phyloP scores from a whole-genome alignment of 75 land plant genomes.

The Sequoia sempervirens region DNA sequence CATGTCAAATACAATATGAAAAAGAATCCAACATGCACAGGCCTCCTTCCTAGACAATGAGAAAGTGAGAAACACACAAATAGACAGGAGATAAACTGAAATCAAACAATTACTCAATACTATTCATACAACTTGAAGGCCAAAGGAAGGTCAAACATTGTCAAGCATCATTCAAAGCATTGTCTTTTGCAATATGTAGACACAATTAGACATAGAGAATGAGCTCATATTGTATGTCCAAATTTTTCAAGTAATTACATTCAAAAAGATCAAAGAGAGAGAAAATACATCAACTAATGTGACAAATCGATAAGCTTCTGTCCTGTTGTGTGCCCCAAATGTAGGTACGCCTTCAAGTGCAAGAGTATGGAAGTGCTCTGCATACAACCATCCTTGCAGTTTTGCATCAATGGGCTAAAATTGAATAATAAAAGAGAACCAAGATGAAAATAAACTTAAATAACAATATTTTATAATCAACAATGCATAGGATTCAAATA shows the following conservation, averaged over 20 bases:
- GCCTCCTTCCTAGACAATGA: neutral
- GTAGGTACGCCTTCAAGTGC: conserved; percentile 83
- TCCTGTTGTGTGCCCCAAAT: conserved; percentile 77
- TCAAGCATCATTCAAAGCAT: neutral
- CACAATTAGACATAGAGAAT: neutral
- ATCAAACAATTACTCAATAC: neutral
- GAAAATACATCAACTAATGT: conserved; percentile 84
- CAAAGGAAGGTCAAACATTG: neutral
- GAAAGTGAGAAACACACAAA: neutral
- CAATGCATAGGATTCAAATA: neutral
- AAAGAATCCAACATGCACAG: neutral
- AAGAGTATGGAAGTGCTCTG: conserved; percentile 89
- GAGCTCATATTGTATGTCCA: neutral
- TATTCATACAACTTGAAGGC: neutral
- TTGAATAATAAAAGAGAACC: neutral
- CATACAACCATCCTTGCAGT: conserved; percentile 12
- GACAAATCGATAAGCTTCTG: conserved; percentile 94
- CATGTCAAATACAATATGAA: neutral
- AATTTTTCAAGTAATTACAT: neutral
- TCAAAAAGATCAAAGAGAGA: neutral
- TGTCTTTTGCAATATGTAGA: neutral
- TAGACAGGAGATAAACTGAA: neutral
- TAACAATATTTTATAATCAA: neutral
- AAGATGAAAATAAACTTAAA: neutral
- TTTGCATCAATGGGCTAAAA: neutral